Percentiles rank a stretch among this genome's conserved stretches.
Conservation (phyloP, 257 asterid genomes). For the Mitragyna speciosa region DNA sequence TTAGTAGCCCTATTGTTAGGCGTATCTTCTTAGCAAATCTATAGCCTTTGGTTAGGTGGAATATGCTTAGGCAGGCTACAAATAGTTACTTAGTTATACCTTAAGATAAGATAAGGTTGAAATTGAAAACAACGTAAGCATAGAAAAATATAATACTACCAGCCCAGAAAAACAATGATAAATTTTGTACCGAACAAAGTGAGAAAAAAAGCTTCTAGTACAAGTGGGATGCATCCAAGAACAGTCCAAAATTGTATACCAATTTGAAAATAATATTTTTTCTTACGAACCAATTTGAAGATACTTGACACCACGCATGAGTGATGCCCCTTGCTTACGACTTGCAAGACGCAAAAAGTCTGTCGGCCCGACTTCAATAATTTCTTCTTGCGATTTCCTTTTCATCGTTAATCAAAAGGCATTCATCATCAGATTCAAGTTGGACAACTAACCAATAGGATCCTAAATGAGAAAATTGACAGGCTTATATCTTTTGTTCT, state of each 20-base stretch:
- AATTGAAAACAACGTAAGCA: neutral
- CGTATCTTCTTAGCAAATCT: neutral
- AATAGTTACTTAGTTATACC: neutral
- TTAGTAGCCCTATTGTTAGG: neutral
- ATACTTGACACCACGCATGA: neutral
- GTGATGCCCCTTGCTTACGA: neutral
- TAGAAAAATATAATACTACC: neutral
- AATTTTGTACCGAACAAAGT: neutral
- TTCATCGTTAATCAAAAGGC: neutral
- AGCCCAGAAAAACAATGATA: neutral
- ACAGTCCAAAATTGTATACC: no score
- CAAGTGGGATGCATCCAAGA: neutral
- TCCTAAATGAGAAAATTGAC: no score
- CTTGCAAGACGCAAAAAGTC: neutral
- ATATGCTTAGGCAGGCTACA: neutral
- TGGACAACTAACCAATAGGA: neutral
- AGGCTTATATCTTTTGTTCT: neutral
- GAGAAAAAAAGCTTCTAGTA: neutral
- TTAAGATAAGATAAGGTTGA: neutral
- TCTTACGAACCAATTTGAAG: neutral
- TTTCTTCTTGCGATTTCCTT: neutral
- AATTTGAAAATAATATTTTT: no score
- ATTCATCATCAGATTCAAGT: neutral
- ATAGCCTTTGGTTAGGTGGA: neutral
- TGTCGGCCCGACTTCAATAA: neutral